Evolutionary conservation across 2,329 filamentous ascomycete species (phyloP).

Genomic region (Keithomyces neogunnii): DNA sequence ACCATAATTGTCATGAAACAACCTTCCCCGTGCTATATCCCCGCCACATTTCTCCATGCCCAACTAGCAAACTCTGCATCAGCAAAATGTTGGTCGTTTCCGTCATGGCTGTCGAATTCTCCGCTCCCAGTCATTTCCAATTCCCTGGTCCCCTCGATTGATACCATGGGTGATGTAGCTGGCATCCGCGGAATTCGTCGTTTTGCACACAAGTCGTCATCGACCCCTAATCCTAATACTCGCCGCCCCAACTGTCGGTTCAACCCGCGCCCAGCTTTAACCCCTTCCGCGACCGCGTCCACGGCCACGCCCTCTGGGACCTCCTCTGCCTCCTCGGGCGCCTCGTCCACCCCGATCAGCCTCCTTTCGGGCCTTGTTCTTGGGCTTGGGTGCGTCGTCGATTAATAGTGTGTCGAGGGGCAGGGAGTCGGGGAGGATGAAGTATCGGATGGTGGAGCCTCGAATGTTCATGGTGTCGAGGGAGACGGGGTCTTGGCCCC

Average conservation of each 20-base stretch:
- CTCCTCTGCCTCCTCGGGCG: slow-evolving; percentile 46
- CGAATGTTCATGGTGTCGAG: slow-evolving; percentile 96
- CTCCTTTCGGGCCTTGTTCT: slow-evolving; percentile 99
- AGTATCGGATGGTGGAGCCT: slow-evolving; percentile 92
- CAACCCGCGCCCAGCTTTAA: background rate
- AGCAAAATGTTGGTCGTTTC: background rate
- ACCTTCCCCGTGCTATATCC: slow-evolving; percentile 5
- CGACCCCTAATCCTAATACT: background rate
- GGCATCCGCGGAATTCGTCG: background rate
- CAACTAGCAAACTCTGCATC: background rate
- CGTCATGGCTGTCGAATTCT: background rate
- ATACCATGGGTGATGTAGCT: background rate
- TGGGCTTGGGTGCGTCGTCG: slow-evolving; percentile 94
- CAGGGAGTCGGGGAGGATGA: slow-evolving; percentile 90
- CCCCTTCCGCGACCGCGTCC: slow-evolving; percentile 17
- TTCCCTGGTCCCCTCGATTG: background rate
- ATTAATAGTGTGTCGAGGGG: slow-evolving; percentile 92
- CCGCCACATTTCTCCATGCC: background rate
- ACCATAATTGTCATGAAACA: background rate
- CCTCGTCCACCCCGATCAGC: slow-evolving; percentile 49
- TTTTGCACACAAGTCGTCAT: background rate
- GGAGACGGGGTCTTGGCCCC: slow-evolving; percentile 76
- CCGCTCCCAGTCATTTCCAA: background rate
- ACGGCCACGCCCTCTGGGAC: slow-evolving; percentile 35
- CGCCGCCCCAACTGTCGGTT: background rate